Evolutionary conservation across 257 asterid species (phyloP).

Genomic region (Oldenlandia corymbosa): DNA sequence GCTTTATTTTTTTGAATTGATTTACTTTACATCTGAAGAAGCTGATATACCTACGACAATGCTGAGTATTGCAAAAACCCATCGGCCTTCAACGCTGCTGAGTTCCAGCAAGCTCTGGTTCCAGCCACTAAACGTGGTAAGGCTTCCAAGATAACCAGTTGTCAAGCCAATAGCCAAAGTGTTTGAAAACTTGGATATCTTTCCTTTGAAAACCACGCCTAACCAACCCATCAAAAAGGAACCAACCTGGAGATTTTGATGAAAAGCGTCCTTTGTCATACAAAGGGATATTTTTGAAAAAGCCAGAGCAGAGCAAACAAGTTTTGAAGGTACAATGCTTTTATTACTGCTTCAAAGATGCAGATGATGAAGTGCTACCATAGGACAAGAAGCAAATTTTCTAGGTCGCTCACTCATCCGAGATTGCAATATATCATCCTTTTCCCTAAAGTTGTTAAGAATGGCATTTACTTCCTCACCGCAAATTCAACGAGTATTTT

Average conservation of each 20-base stretch:
- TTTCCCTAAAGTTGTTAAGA: neutral
- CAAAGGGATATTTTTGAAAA: neutral
- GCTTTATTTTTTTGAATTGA: too few relatives aligned
- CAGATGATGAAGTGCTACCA: neutral
- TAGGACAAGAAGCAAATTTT: too few relatives aligned
- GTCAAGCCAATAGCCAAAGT: conserved; percentile 69
- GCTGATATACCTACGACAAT: conserved; percentile 46
- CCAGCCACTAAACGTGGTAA: conserved; percentile 98
- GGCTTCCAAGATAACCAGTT: conserved; percentile 92
- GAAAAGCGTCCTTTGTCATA: neutral
- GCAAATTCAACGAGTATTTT: neutral
- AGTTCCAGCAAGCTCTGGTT: conserved; percentile 88
- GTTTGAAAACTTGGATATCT: conserved; percentile 54
- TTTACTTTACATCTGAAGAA: neutral
- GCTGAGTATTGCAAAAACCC: conserved; percentile 73
- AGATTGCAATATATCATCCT: neutral
- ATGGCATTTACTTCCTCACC: neutral
- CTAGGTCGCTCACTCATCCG: too few relatives aligned
- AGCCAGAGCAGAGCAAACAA: too few relatives aligned
- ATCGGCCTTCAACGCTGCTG: conserved; percentile 55
- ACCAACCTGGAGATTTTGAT: conserved; percentile 51
- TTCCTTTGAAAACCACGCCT: conserved; percentile 76
- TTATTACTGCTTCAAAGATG: neutral
- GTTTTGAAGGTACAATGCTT: too few relatives aligned
- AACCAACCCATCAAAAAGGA: conserved; percentile 97